These are phyloP conservation scores for Macrolepiota fuliginosa DNA, from an alignment of 768 basidiomycete genomes.

Conservation along the genomic window DNA sequence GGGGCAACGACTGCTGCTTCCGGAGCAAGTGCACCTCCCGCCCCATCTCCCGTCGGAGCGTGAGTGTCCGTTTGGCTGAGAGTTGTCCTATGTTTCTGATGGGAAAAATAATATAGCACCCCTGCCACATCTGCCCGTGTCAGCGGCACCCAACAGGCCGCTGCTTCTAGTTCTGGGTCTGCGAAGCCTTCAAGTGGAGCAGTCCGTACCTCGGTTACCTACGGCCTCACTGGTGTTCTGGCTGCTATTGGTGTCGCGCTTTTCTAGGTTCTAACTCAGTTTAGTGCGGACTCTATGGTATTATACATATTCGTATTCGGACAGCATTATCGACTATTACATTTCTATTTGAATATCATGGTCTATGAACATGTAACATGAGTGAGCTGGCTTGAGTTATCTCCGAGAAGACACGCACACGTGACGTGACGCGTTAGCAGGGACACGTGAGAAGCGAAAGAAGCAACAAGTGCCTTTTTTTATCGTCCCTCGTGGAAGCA, in stretches of 20 bases:
- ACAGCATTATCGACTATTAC: neutral
- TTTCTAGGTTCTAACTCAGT: constrained; percentile 28
- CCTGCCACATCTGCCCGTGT: neutral
- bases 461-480: constrained; percentile 9
- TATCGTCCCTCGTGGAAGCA: constrained; percentile 10
- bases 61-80: neutral
- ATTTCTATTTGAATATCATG: neutral
- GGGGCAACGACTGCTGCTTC: neutral
- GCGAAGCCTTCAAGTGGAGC: constrained; percentile 17
- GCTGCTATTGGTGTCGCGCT: constrained; percentile 50
- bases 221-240: constrained; percentile 48
- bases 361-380: neutral
- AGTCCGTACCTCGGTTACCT: constrained; percentile 26
- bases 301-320: neutral
- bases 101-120: neutral
- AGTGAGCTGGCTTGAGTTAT: neutral
- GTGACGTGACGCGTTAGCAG: constrained; percentile 9
- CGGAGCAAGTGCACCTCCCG: neutral
- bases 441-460: constrained; percentile 8
- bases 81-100: neutral
- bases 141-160: constrained; percentile 19
- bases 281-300: neutral
- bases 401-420: neutral
- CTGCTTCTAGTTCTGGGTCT: constrained; percentile 5
- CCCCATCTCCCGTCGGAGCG: neutral